A percentile compares a stretch with the other conserved stretches of the same genome.
Evolutionary conservation across 352 stramenopile species (phyloP).

Genomic region (Phytophthora foliorum): DNA sequence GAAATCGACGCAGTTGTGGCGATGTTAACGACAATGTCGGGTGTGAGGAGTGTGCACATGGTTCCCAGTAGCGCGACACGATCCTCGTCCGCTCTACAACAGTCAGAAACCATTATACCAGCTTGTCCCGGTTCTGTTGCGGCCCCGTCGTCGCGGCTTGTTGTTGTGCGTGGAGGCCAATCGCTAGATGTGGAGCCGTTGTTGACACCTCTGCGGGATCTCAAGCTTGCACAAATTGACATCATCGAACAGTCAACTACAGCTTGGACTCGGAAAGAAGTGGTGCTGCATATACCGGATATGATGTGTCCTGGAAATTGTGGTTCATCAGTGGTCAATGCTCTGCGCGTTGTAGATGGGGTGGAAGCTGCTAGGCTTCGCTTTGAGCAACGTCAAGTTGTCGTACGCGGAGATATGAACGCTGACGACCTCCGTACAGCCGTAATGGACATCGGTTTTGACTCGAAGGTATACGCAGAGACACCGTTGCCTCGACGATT

Average conservation of each 20-base stretch:
- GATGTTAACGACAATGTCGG: constrained; percentile 45
- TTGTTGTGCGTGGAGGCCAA: constrained; percentile 45
- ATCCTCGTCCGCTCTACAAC: not conserved
- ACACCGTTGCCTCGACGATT: constrained; percentile 60
- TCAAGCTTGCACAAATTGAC: constrained; percentile 41
- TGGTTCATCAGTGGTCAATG: constrained; percentile 75
- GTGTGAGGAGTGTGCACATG: constrained; percentile 68
- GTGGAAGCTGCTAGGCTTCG: constrained; percentile 63
- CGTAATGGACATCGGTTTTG: constrained; percentile 71
- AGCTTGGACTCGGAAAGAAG: constrained; percentile 65
- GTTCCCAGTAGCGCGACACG: constrained; percentile 13
- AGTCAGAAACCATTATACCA: constrained; percentile 2
- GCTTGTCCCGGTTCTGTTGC: not conserved
- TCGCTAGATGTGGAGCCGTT: constrained; percentile 34
- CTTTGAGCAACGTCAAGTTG: constrained; percentile 69
- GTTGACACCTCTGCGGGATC: constrained; percentile 34
- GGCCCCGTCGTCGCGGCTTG: constrained; percentile 21
- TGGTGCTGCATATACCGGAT: constrained; percentile 70
- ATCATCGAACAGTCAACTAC: constrained; percentile 51
- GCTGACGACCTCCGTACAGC: constrained; percentile 45
- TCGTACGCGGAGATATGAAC: constrained; percentile 64
- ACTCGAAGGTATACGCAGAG: constrained; percentile 48
- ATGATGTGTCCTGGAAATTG: constrained; percentile 90
- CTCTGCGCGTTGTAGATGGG: constrained; percentile 48
- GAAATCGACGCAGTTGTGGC: constrained; percentile 46